Conservation (phyloP, 2,329 filamentous ascomycete species). For the Sporothrix sp. region DNA sequence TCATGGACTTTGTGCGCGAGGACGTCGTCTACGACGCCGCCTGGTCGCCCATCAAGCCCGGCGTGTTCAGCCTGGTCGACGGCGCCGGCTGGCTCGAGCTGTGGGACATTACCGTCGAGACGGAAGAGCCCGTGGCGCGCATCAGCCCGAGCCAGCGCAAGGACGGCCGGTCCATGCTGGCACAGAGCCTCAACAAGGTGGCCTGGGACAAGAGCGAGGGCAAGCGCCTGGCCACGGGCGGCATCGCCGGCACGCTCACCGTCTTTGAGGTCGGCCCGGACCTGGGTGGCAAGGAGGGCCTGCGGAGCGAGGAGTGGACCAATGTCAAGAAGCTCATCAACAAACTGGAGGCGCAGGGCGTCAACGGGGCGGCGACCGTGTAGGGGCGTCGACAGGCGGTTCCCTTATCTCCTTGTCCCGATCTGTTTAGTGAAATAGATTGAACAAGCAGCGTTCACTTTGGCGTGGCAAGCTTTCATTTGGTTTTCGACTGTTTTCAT, state of each 20-base stretch:
- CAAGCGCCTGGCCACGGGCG: conserved; percentile 76
- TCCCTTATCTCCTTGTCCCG: background rate
- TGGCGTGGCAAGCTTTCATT: background rate
- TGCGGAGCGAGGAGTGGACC: conserved; percentile 84
- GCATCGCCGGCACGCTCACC: conserved; percentile 80
- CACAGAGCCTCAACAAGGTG: conserved; percentile 84
- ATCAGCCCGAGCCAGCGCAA: conserved; percentile 61
- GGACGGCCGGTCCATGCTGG: conserved; percentile 58
- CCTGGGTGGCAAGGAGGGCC: conserved; percentile 72
- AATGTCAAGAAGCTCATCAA: conserved; percentile 83
- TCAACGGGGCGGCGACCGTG: conserved; percentile 30
- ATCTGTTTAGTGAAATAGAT: background rate
- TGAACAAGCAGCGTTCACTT: conserved; percentile 1
- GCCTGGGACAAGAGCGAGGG: conserved; percentile 91
- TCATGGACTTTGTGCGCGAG: conserved; percentile 86
- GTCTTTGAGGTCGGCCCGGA: conserved; percentile 85
- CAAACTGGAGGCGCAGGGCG: conserved; percentile 54
- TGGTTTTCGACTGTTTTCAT: background rate
- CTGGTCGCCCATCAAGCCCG: conserved; percentile 91
- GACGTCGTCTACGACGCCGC: conserved; percentile 94
- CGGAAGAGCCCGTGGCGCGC: conserved; percentile 79
- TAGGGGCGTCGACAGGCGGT: background rate
- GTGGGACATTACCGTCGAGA: conserved; percentile 89
- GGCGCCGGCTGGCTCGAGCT: conserved; percentile 86
- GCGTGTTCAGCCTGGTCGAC: conserved; percentile 90